These are phyloP conservation scores for Mycocalia duriaeana DNA, from an alignment of 1,284 basidiomycete genomes.

Conservation along the genomic window DNA sequence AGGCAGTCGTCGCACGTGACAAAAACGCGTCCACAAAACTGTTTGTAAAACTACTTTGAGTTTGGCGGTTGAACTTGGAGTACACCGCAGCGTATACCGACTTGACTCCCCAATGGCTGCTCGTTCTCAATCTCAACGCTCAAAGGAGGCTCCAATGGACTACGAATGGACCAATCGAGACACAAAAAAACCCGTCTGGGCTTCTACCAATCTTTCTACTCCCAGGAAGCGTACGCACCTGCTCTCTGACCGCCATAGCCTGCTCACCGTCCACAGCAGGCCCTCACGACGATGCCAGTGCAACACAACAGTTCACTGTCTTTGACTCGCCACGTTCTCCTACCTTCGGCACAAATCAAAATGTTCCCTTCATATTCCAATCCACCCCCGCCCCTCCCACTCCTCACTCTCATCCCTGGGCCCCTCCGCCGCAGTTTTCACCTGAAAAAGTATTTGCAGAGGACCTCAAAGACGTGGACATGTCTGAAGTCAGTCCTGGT, in stretches of 20 bases:
- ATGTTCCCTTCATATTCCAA: constrained; percentile 69
- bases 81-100: background rate
- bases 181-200: constrained; percentile 55
- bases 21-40: constrained; percentile 32
- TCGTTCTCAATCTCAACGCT: constrained; percentile 28
- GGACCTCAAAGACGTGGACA: constrained; percentile 66
- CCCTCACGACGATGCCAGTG: constrained; percentile 47
- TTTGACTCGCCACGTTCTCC: constrained; percentile 39
- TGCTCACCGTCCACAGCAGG: constrained; percentile 32
- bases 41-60: too few relatives aligned
- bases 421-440: constrained; percentile 54
- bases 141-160: constrained; percentile 81
- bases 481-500: constrained; percentile 61
- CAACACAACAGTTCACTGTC: constrained; percentile 39
- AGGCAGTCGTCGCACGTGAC: constrained; percentile 15
- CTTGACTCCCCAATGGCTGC: background rate
- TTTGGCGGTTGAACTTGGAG: background rate
- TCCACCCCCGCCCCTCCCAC: constrained; percentile 45
- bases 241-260: background rate
- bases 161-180: constrained; percentile 52
- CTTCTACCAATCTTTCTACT: constrained; percentile 41
- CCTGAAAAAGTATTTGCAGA: constrained; percentile 54
- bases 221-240: constrained; percentile 62
- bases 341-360: constrained; percentile 56
- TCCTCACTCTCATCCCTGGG: constrained; percentile 51